phyloP scores from a whole-genome alignment of 441 rosid species.

The Biscutella laevigata region DNA sequence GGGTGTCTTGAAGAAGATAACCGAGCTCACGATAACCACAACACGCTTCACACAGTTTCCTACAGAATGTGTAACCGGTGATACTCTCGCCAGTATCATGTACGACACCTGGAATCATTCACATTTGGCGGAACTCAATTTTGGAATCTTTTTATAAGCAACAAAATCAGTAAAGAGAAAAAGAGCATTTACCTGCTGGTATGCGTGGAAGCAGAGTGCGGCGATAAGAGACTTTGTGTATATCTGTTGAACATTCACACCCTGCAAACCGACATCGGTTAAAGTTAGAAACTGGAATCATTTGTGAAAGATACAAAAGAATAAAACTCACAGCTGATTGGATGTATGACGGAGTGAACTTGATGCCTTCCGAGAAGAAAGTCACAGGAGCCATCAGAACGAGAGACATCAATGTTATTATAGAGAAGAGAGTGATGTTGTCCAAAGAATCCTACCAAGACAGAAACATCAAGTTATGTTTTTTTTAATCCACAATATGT shows the following conservation, averaged over 20 bases:
- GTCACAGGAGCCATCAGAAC: slow-evolving; percentile 72
- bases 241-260: slow-evolving; percentile 65
- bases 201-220: slow-evolving; percentile 92
- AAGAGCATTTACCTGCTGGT: slow-evolving; percentile 71
- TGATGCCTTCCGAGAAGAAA: slow-evolving; percentile 75
- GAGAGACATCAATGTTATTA: slow-evolving; percentile 87
- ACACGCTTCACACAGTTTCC: slow-evolving; percentile 99
- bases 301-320: not conserved
- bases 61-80: slow-evolving; percentile 96
- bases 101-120: slow-evolving; percentile 72
- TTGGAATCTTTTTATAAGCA: not conserved
- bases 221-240: slow-evolving; percentile 64
- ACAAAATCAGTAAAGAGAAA: not conserved
- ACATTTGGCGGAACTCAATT: not conserved
- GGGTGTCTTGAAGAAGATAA: slow-evolving; percentile 72
- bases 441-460: slow-evolving; percentile 74
- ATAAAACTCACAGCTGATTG: slow-evolving; percentile 59
- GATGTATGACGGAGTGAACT: slow-evolving; percentile 75
- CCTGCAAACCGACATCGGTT: slow-evolving; percentile 35
- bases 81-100: slow-evolving; percentile 90
- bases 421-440: slow-evolving; percentile 91
- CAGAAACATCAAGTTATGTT: not conserved
- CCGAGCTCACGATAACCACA: slow-evolving; percentile 97
- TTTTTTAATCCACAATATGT: not conserved
- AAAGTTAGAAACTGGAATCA: slow-evolving; percentile 1